Evolutionary conservation across 2,329 filamentous ascomycete genomes (phyloP).

Genomic region (Fusarium sp.): DNA sequence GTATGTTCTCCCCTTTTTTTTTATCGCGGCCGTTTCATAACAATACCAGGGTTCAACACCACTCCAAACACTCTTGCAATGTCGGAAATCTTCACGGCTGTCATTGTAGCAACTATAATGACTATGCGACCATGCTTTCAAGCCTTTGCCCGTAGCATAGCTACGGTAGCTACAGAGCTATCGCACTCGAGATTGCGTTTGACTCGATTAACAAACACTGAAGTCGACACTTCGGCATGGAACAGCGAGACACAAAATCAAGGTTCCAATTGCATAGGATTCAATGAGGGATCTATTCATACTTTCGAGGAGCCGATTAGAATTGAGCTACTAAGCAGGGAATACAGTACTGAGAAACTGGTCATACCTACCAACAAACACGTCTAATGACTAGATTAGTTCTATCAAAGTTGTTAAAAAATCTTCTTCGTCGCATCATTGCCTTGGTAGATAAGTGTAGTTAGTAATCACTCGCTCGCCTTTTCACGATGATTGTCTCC

Average conservation of each 20-base stretch:
- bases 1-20: not conserved
- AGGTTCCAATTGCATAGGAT: not conserved
- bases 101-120: slow-evolving; percentile 6
- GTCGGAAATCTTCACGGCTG: slow-evolving; percentile 4
- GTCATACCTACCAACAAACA: not conserved
- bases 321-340: not conserved
- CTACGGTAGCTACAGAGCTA: too few species aligned
- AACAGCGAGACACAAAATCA: not conserved
- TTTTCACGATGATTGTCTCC: not conserved
- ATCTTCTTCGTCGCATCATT: not conserved
- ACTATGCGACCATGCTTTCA: slow-evolving; percentile 9
- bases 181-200: too few species aligned
- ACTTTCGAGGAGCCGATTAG: not conserved
- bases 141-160: too few species aligned
- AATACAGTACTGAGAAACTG: not conserved
- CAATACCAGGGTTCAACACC: not conserved
- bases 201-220: too few species aligned
- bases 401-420: not conserved
- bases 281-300: not conserved
- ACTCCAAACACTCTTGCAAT: slow-evolving; percentile 7
- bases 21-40: fast-evolving
- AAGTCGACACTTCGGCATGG: too few species aligned
- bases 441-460: fast-evolving
- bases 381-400: not conserved
- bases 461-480: not conserved